These are phyloP conservation scores for Aspergillus udagawae DNA, from an alignment of 2,329 filamentous ascomycete genomes.

Conservation along the genomic window DNA sequence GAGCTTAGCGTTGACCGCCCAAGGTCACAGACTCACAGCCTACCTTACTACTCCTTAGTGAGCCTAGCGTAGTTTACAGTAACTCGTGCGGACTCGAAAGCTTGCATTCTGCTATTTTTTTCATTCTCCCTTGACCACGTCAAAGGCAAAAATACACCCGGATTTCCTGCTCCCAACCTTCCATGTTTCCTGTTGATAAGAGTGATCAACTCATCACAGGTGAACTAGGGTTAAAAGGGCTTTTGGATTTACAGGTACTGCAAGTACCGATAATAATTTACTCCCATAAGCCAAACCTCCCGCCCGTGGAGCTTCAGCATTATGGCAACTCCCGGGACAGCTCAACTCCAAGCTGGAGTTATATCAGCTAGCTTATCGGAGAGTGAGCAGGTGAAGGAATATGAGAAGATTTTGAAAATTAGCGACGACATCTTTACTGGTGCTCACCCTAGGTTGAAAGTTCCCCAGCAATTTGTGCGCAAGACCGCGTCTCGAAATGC, in stretches of 20 bases:
- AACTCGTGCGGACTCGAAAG: background rate
- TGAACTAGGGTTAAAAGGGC: background rate
- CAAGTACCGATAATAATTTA: background rate
- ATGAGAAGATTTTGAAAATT: conserved; percentile 75
- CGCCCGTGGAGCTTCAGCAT: conserved; percentile 14
- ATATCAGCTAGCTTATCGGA: conserved; percentile 31
- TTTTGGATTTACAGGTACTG: background rate
- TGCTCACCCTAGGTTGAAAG: conserved; percentile 56
- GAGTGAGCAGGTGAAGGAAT: conserved; percentile 61
- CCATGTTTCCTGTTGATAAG: background rate
- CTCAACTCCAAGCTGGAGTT: conserved; percentile 30
- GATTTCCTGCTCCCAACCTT: background rate
- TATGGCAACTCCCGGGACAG: conserved; percentile 31
- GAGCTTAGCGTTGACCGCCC: conserved; percentile 4
- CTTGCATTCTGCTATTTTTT: conserved; percentile 8
- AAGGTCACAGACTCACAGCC: too few species aligned
- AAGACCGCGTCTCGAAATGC: conserved; percentile 33
- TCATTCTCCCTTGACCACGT: background rate
- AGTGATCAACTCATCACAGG: background rate
- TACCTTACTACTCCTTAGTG: too few species aligned
- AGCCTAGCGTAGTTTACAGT: background rate
- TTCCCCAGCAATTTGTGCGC: conserved; percentile 51
- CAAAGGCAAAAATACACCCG: background rate
- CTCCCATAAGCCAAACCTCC: background rate
- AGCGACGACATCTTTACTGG: conserved; percentile 78